These are phyloP conservation scores for Starmerella bombi DNA, from an alignment of 805 yeast genomes.

Conservation along the genomic window DNA sequence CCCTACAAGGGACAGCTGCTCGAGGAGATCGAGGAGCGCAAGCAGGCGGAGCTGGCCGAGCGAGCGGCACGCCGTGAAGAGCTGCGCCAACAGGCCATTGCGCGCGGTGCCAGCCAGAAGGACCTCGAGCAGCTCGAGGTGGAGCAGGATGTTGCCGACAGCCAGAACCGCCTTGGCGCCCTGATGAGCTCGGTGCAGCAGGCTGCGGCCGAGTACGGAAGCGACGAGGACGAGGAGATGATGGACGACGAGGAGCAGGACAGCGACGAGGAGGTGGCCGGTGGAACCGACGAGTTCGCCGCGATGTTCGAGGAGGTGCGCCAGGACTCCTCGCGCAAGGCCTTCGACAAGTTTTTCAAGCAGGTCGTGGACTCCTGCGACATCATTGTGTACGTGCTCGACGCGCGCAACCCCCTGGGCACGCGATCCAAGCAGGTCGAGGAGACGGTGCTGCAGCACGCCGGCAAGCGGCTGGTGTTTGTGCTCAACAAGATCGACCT, in stretches of 20 bases:
- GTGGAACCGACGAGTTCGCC: constrained; percentile 30
- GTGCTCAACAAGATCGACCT: constrained; percentile 86
- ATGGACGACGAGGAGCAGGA: constrained; percentile 36
- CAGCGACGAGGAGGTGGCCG: constrained; percentile 21
- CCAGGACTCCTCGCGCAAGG: constrained; percentile 40
- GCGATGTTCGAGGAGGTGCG: constrained; percentile 33
- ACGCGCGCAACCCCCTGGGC: constrained; percentile 93
- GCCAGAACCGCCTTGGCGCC: constrained; percentile 57
- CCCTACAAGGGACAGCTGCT: constrained; percentile 84
- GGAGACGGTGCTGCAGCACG: constrained; percentile 68
- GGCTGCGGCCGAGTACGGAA: constrained; percentile 72
- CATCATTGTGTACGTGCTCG: constrained; percentile 82
- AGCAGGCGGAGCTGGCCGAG: constrained; percentile 33
- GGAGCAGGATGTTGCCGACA: constrained; percentile 29
- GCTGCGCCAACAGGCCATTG: constrained; percentile 25
- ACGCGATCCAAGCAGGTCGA: constrained; percentile 88
- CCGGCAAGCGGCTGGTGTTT: constrained; percentile 71
- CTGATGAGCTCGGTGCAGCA: constrained; percentile 77
- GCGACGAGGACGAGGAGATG: constrained; percentile 28
- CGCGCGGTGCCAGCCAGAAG: constrained; percentile 30
- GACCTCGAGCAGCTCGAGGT: constrained; percentile 31
- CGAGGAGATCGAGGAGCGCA: constrained; percentile 38
- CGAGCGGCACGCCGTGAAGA: constrained; percentile 30
- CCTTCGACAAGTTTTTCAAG: constrained; percentile 88
- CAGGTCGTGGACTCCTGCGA: constrained; percentile 87